phyloP scores from a whole-genome alignment of 352 stramenopile species.

The Phytophthora litchii region DNA sequence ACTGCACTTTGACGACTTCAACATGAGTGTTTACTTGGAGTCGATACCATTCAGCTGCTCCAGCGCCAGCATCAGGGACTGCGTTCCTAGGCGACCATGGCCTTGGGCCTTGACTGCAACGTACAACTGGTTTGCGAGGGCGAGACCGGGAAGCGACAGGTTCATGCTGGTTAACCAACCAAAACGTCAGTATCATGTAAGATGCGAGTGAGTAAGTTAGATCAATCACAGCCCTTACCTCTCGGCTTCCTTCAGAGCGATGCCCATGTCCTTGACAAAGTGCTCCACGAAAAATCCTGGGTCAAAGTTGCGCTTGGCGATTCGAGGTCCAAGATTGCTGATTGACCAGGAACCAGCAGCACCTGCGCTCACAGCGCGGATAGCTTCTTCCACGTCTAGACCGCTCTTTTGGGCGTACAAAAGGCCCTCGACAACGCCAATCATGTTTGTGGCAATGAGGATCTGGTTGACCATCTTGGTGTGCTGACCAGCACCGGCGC shows the following conservation, averaged over 20 bases:
- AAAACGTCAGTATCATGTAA: background rate
- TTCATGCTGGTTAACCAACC: slow-evolving; percentile 69
- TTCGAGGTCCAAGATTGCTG: slow-evolving; percentile 90
- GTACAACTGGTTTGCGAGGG: slow-evolving; percentile 90
- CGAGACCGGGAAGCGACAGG: slow-evolving; percentile 82
- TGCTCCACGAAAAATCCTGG: slow-evolving; percentile 92
- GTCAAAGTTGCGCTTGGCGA: slow-evolving; percentile 89
- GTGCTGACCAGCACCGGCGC: slow-evolving; percentile 81
- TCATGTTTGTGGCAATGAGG: slow-evolving; percentile 90
- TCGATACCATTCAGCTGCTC: slow-evolving; percentile 81
- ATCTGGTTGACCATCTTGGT: slow-evolving; percentile 95
- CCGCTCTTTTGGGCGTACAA: slow-evolving; percentile 88
- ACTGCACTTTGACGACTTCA: slow-evolving; percentile 27
- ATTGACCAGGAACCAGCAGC: slow-evolving; percentile 91
- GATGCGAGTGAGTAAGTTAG: background rate
- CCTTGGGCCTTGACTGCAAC: slow-evolving; percentile 87
- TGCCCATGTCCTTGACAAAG: slow-evolving; percentile 93
- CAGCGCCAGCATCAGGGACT: slow-evolving; percentile 87
- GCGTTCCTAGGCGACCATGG: slow-evolving; percentile 82
- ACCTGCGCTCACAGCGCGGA: slow-evolving; percentile 83
- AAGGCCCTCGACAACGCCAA: slow-evolving; percentile 88
- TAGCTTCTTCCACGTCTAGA: slow-evolving; percentile 87
- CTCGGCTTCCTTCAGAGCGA: slow-evolving; percentile 86
- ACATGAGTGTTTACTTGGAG: slow-evolving; percentile 26
- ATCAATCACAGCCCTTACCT: slow-evolving; percentile 28